Evolutionary conservation across 768 basidiomycete species (phyloP), one percentile per base, ranked within the genome.

Genomic region (Wakefieldia striispora): DNA sequence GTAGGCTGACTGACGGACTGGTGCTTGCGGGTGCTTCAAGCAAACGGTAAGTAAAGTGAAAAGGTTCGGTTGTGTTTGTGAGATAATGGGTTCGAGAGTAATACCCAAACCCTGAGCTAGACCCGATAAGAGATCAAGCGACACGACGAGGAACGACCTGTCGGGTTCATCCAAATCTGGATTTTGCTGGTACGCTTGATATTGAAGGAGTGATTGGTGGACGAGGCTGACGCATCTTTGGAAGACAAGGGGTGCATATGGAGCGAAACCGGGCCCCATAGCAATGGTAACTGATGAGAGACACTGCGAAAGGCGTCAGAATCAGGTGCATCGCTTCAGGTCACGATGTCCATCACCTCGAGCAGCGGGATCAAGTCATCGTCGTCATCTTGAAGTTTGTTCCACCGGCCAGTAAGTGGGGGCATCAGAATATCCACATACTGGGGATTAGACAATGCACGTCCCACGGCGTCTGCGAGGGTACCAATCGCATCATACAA

Each of bases 401-500:
- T 70, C 97, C 97, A 99, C 58, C 89, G 83, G 49, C 78, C 80
- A 43, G 91, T 89, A 49, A 99, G 72, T 33, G 95, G 92, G 3
- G 95, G 95, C 94, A 99, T 95, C 56, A 99, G 72, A 54, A 97
- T 94, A 36, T 97, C 92, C 45, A 98, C 89, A 64, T 89, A 94
- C 9, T 81, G 72, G 8, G 91, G 80, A 64, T 94, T 91, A 62
- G 88, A 84, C 54, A 99, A 72, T 6, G 92, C 89, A 34, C 84
- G 66, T 3, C 95, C 95, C 38, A 99, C 97, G 4, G 95, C 93
- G 63, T 99, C 97, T 7, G 97, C 97, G 33, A 99, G 76, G 1
- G 97, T 99, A 7, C 97, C 97, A 40, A 99, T 88, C n/a, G 97
- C 97, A 61, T 99, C 97, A 64, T 98, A 98, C 27, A 99, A 73